A percentile compares a stretch with the other conserved stretches of the same genome.
Evolutionary conservation across 2,329 filamentous ascomycete species (phyloP).

Genomic region (Ophiostoma ulmi): DNA sequence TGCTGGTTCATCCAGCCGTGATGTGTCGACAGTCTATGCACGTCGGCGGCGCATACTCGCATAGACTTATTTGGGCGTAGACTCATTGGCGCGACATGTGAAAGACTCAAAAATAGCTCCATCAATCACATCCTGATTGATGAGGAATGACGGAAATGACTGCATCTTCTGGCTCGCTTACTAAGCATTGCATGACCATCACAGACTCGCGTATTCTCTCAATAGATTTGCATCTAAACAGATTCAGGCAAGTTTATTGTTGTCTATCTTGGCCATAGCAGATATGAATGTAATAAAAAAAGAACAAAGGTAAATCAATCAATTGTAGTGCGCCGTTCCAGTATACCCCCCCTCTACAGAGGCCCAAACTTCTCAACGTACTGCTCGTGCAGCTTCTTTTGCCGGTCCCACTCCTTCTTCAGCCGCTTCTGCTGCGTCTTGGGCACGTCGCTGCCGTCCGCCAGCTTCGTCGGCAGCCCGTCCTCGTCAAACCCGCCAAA

Average conservation of each 20-base stretch:
- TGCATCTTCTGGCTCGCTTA: not conserved
- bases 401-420: constrained; percentile 64
- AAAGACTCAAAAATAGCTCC: not conserved
- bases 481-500: constrained; percentile 62
- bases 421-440: constrained; percentile 63
- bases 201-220: not conserved
- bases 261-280: not conserved
- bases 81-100: not conserved
- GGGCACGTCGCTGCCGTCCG: constrained; percentile 57
- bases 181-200: not conserved
- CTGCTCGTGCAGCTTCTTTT: constrained; percentile 62
- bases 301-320: not conserved
- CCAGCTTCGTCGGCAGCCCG: constrained; percentile 58
- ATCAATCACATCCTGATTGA: not conserved
- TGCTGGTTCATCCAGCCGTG: too few species aligned
- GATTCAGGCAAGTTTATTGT: not conserved
- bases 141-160: not conserved
- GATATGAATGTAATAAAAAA: not conserved
- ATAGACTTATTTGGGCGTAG: not conserved
- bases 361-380: constrained; percentile 35
- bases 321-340: not conserved
- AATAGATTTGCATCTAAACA: not conserved
- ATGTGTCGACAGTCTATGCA: not conserved
- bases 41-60: not conserved
- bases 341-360: not conserved